Evolutionary conservation across 305 asterid species (phyloP), one percentile per base, ranked within the genome.

Genomic region (Rubia tinctorum): DNA sequence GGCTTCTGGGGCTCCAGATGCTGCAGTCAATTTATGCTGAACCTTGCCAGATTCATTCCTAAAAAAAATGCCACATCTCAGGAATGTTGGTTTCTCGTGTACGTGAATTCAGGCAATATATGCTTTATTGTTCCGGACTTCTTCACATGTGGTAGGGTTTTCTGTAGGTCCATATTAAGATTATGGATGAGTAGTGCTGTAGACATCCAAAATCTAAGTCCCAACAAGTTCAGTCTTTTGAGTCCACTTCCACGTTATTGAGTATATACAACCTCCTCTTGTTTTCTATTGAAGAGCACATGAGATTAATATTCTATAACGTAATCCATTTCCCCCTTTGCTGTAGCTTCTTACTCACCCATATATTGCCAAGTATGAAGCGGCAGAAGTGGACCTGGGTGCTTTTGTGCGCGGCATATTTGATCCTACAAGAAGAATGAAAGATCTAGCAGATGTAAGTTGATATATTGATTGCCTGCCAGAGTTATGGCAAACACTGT

Each of bases 381-480:
- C 88, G 63, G 74, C 83, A 62, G 85, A 74, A 20, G 89, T 90
- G 9, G 86, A 91, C 87, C 87, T 94, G 83, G 96, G 86, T 86
- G 81, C 88, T 63, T 94, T 94, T 73, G 97, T 94, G 77, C 89
- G 86, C 81, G 78, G 86, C 78, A 88, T 89, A 78, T 94, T 94
- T 73, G 92, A 94, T 79, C 97, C 97, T 40, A 82, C 87, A 42
- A 90, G 85, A 84, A 85, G 89, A 88, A 85, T 91, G 97, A 94
- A 89, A 83, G 97, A 94, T 79, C 84, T 94, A 58, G 99, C 96
- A 70, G 99, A 94, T 85, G 99, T 94, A 80, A 91, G 97, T 83
- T 75, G 62, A 75, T 55, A 70, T 30, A 53, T n/a, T 70, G 65
- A n/a, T 63, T 40, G 20, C 10, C 70, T 25, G 27, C n/a, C 39